These are phyloP conservation scores for Fraxinus excelsior DNA, from an alignment of 257 asterid species.

Conservation along the genomic window DNA sequence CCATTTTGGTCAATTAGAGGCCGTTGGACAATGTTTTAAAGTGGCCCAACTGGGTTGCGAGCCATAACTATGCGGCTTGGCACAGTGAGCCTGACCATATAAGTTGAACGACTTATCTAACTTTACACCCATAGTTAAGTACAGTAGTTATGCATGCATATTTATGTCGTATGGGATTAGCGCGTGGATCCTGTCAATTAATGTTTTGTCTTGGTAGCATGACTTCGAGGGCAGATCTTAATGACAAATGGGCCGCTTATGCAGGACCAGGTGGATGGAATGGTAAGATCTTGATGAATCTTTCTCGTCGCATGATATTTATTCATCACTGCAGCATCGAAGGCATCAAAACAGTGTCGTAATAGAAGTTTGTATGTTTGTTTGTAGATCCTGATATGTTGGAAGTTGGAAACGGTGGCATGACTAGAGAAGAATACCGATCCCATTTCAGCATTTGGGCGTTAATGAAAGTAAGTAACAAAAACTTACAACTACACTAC, in stretches of 20 bases:
- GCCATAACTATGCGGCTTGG: neutral
- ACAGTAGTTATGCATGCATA: neutral
- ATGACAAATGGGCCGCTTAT: conserved; percentile 82
- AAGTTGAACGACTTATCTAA: no score
- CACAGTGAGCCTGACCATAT: neutral
- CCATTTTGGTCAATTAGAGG: neutral
- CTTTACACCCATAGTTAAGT: neutral
- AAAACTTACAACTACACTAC: neutral
- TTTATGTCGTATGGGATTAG: no score
- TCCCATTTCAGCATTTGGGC: conserved; percentile 99
- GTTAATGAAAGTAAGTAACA: conserved; percentile 64
- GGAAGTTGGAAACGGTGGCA: conserved; percentile 98
- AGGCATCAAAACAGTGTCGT: neutral
- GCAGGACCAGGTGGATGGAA: conserved; percentile 98
- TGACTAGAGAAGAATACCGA: conserved; percentile 68
- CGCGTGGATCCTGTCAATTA: no score
- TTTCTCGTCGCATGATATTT: neutral
- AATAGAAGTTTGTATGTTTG: neutral
- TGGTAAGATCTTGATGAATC: conserved; percentile 40
- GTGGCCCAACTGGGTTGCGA: neutral
- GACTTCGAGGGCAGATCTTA: conserved; percentile 80
- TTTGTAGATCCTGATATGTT: conserved; percentile 93
- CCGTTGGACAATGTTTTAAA: no score
- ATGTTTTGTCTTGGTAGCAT: conserved; percentile 47
- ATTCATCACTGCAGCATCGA: neutral